Evolutionary conservation across 2,329 filamentous ascomycete species (phyloP).

Genomic region (Neofusicoccum laricinum): DNA sequence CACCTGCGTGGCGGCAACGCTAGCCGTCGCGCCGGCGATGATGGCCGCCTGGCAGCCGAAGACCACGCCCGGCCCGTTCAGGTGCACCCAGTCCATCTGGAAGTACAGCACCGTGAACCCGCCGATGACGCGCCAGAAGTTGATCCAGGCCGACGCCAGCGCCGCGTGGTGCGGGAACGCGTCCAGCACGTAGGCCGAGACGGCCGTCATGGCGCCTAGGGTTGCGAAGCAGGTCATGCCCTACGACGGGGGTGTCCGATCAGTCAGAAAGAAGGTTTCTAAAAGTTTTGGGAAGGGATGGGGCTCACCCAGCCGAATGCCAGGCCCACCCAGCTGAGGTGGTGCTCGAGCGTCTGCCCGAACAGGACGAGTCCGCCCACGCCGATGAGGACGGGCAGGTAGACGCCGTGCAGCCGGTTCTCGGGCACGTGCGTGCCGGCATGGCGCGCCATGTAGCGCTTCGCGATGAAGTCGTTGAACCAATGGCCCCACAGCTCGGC

Average conservation of each 20-base stretch:
- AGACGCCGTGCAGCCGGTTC: slow-evolving; percentile 32
- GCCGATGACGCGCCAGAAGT: slow-evolving; percentile 31
- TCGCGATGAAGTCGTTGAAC: slow-evolving; percentile 36
- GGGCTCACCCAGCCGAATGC: slow-evolving; percentile 36
- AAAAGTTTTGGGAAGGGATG: no score
- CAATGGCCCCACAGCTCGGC: slow-evolving; percentile 36
- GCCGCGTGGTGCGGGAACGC: slow-evolving; percentile 32
- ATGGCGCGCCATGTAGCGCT: slow-evolving; percentile 31
- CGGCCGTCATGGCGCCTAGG: slow-evolving; percentile 30
- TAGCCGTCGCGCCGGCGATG: slow-evolving; percentile 27
- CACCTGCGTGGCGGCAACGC: slow-evolving; percentile 29
- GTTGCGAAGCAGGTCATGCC: slow-evolving; percentile 34
- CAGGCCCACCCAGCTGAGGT: slow-evolving; percentile 30
- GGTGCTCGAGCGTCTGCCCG: slow-evolving; percentile 32
- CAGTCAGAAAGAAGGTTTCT: no score
- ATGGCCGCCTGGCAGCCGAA: slow-evolving; percentile 37
- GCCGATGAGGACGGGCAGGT: slow-evolving; percentile 30
- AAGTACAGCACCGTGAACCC: slow-evolving; percentile 37
- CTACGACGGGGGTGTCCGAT: no score
- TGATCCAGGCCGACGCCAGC: slow-evolving; percentile 32
- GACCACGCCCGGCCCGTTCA: slow-evolving; percentile 28
- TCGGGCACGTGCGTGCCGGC: slow-evolving; percentile 29
- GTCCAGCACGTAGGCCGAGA: slow-evolving; percentile 36
- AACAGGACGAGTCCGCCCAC: slow-evolving; percentile 33
- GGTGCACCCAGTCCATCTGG: slow-evolving; percentile 32